Evolutionary conservation across 2,329 filamentous ascomycete species (phyloP).

Genomic region (Ophiocordyceps robertsii): DNA sequence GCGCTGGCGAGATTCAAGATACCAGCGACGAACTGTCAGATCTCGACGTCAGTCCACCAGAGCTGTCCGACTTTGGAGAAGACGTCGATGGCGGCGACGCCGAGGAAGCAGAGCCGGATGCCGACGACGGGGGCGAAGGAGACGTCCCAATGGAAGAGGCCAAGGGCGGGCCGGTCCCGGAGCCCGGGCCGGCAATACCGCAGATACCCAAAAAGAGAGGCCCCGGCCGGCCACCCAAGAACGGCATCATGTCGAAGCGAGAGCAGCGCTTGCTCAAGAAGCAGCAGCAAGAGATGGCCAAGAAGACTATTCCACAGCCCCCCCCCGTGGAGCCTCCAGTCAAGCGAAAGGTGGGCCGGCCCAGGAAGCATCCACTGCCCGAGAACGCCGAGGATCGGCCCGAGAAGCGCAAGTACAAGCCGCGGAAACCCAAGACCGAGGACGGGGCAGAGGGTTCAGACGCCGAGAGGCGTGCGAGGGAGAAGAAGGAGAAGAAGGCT

Average conservation of each 20-base stretch:
- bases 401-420: conserved; percentile 55
- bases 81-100: conserved; percentile 13
- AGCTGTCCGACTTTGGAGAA: conserved; percentile 22
- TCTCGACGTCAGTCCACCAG: conserved; percentile 25
- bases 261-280: conserved; percentile 54
- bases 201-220: conserved; percentile 54
- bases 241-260: conserved; percentile 71
- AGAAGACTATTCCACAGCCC: conserved; percentile 35
- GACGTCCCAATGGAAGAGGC: conserved; percentile 6
- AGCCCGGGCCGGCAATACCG: conserved; percentile 22
- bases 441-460: conserved; percentile 42
- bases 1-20: conserved; percentile 40
- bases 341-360: conserved; percentile 53
- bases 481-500: conserved; percentile 47
- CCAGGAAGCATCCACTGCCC: conserved; percentile 47
- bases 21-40: conserved; percentile 40
- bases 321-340: conserved; percentile 34
- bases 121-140: conserved; percentile 9
- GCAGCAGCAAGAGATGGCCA: conserved; percentile 30
- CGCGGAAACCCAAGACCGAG: conserved; percentile 40
- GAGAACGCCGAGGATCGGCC: conserved; percentile 39
- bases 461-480: conserved; percentile 38
- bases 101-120: conserved; percentile 10
- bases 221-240: conserved; percentile 69
- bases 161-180: conserved; percentile 15